Evolutionary conservation across 192 early-diverging fungal species (phyloP).

Genomic region (Coemansia sp.): DNA sequence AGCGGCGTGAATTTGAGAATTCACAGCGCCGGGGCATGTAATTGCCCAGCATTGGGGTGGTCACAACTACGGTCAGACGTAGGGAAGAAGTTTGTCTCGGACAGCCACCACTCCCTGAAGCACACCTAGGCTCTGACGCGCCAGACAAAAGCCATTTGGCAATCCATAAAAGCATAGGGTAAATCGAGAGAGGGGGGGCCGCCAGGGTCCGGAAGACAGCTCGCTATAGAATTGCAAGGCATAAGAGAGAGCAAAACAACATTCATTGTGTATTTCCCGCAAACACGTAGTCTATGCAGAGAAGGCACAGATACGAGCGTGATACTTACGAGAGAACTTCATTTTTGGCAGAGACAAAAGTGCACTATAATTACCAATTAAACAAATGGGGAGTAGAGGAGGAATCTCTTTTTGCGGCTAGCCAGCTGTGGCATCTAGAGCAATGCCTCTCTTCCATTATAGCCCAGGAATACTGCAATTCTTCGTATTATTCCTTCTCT

Average conservation of each 20-base stretch:
- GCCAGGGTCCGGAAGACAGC: no score
- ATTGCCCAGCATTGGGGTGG: slow-evolving; percentile 6
- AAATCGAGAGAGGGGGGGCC: no score
- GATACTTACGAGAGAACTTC: slow-evolving; percentile 49
- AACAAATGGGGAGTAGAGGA: slow-evolving; percentile 30
- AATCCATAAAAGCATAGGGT: no score
- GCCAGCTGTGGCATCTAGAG: no score
- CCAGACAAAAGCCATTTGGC: background rate
- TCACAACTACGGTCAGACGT: background rate
- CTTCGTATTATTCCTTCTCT: no score
- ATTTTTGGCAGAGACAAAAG: slow-evolving; percentile 23
- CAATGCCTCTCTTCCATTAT: no score
- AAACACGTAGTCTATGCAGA: background rate
- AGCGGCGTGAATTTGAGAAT: slow-evolving; percentile 2
- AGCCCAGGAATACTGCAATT: no score
- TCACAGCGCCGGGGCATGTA: slow-evolving; percentile 30
- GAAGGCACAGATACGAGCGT: no score
- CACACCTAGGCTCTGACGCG: background rate
- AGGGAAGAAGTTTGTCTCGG: background rate
- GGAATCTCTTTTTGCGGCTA: slow-evolving; percentile 4
- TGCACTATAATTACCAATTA: slow-evolving; percentile 22
- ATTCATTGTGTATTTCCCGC: background rate
- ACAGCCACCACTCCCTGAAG: background rate
- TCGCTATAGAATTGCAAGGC: no score
- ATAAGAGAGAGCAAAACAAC: no score